These are phyloP conservation scores for Furcasterigmium furcatum DNA, from an alignment of 2,329 filamentous ascomycete species.

Conservation along the genomic window DNA sequence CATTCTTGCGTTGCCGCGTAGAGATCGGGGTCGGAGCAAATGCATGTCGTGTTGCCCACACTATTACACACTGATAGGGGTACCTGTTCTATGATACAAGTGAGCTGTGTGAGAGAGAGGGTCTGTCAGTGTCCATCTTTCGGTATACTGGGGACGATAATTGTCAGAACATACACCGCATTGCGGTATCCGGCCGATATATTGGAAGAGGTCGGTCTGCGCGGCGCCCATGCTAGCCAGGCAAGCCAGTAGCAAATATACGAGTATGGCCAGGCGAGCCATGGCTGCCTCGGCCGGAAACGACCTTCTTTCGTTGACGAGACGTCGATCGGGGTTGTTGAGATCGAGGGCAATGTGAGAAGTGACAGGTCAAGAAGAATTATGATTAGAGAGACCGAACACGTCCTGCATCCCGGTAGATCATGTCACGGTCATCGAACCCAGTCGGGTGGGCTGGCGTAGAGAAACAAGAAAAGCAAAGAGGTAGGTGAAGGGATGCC, in stretches of 20 bases:
- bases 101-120: slow-evolving; percentile 9
- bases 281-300: neutral
- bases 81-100: slow-evolving; percentile 16
- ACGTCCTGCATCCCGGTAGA: too few relatives aligned
- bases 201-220: slow-evolving; percentile 10
- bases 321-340: neutral
- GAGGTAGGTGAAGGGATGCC: too few relatives aligned
- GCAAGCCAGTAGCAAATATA: neutral
- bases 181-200: slow-evolving; percentile 11
- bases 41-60: slow-evolving; percentile 19
- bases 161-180: slow-evolving; percentile 15
- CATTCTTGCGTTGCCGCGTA: slow-evolving; percentile 15
- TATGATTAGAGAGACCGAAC: neutral
- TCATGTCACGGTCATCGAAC: too few relatives aligned
- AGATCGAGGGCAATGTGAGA: neutral
- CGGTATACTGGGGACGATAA: neutral
- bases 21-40: slow-evolving; percentile 20
- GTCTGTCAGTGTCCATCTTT: slow-evolving; percentile 1
- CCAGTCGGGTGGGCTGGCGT: too few relatives aligned
- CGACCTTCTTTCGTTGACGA: too few relatives aligned
- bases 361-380: neutral
- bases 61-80: slow-evolving; percentile 18
- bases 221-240: neutral
- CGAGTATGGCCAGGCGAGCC: slow-evolving; percentile 9
- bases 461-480: too few relatives aligned